Base-by-base conservation (phyloP, 2,329 filamentous ascomycete species). In the Fusarium buxicola region DNA sequence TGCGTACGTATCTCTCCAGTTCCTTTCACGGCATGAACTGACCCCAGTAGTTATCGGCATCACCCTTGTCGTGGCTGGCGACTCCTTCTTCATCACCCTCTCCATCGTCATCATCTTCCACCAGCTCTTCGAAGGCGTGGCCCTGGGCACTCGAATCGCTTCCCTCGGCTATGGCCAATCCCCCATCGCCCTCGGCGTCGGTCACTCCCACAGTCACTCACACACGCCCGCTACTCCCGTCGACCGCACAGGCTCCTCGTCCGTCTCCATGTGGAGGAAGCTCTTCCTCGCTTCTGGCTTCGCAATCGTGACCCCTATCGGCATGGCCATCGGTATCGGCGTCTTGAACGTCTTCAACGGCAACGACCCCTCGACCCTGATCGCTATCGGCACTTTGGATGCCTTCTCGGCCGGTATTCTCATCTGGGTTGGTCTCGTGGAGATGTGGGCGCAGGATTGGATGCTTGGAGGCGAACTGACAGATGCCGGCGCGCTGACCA, bases 381-480 rank as follows among this genome's bases (percentile, higher is more conserved):
- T 93, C 39, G 87, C 89, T 1, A 86, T 93, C 16, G 91, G 90
- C 1, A 91, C 89, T 0, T 78, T 94, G 0, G 88, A 94, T 73
- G 89, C 90, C 2, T 72, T 93, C 8, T 91, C 87, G 0, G 90
- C 91, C 0, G 91, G 91, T 27, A 91, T 94, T 38, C 79, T 94
- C 18, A 77, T 90, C 8, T 94, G 91, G 89, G 90, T 92, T 3
- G 89, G 89, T 1, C 76, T 92, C 1, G 90, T 92, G 0, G 90
- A 93, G 77, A 92, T 94, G 89, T 88, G 88, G 85, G 89, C 89
- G 3, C 79, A 84, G 31, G 91, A 94, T 70, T 94, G 91, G 91
- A 83, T 86, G 67, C 78, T 80, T 2, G 84, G 83, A 21, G 74
- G 75, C 11, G 86, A 89, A 68, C 74, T 90, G 73, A 74, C 82